Base-by-base conservation (phyloP, 257 asterid species). In the Haberlea rhodopensis region DNA sequence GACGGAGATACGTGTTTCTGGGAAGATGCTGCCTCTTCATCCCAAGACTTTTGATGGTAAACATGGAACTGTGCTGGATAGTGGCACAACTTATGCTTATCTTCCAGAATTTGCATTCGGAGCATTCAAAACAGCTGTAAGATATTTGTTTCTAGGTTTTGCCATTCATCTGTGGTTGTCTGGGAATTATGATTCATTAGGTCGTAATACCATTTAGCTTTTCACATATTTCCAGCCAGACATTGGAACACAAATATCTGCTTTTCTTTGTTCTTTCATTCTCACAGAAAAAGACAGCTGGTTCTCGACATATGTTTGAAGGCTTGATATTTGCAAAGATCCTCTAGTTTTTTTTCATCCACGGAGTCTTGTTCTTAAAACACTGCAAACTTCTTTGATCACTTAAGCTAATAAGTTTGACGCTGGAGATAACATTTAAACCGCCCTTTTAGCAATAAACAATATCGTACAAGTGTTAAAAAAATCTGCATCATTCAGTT, bases 41-140 rank as follows among this genome's bases (percentile, higher is more conserved):
- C 87, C 85, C 55, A 79, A 34, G 62, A 78, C 86, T 53, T 92
- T 92, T 75, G 95, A 92, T 79, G 91, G 91, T 48, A 90, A 87
- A 69, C 94, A 87, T 71, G 99, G 99, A 76, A 83, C 89, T 23
- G 92, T 90, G 56, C 84, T 94, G 71, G 99, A 94, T 79, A 94
- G 99, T 46, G 97, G 99, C 67, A 94, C 99, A 71, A 94, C 99
- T 64, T 94, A 90, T 79, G 99, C 97, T 61, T 94, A 90, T 79
- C 83, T 90, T 68, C 99, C 99, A 5, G 92, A 90, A 81, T 81
- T 65, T 61, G 97, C 97, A 74, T 94, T 94, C 77, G 57, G n/a
- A 63, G 84, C 92, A 62, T 86, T 94, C 61, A 94, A 87, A 75
- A 80, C 76, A 74, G 90, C 99, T 28, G 99, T 94, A 86, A 83